phyloP scores from a whole-genome alignment of 345 rosid species.

The Lagerstroemia speciosa region DNA sequence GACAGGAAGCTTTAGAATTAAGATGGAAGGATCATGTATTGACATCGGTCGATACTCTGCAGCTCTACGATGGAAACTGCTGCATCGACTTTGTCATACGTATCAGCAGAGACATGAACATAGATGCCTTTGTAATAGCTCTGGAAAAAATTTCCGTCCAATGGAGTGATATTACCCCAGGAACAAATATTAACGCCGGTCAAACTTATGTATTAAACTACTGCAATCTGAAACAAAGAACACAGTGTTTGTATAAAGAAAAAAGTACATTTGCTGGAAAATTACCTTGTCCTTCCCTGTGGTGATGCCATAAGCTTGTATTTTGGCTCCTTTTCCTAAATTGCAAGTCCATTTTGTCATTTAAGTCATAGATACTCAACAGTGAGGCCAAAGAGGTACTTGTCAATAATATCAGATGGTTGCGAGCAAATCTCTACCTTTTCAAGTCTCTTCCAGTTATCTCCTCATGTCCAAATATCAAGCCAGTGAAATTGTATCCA shows the following conservation, averaged over 20 bases:
- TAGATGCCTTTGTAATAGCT: conserved; percentile 48
- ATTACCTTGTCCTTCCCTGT: conserved; percentile 59
- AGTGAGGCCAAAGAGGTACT: background rate
- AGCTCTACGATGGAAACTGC: conserved; percentile 74
- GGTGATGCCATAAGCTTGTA: conserved; percentile 55
- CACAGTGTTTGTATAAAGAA: background rate
- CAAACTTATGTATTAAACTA: background rate
- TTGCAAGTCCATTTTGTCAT: background rate
- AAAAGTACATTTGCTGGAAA: background rate
- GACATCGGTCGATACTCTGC: conserved; percentile 4
- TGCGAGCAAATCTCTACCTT: conserved; percentile 41
- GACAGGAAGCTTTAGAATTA: background rate
- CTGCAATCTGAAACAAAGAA: background rate
- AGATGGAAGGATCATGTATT: background rate
- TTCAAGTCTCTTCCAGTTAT: conserved; percentile 66
- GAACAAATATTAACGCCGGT: conserved; percentile 1
- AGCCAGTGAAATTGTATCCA: conserved; percentile 59
- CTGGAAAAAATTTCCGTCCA: conserved; percentile 40
- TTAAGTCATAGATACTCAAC: conserved; percentile 1
- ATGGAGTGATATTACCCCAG: conserved; percentile 67
- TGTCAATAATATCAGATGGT: background rate
- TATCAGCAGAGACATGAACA: conserved; percentile 70
- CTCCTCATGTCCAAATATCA: conserved; percentile 77
- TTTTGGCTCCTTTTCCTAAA: conserved; percentile 75
- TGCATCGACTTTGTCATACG: conserved; percentile 81